phyloP scores from a whole-genome alignment of 257 asterid genomes.

The Datura wrightii region DNA sequence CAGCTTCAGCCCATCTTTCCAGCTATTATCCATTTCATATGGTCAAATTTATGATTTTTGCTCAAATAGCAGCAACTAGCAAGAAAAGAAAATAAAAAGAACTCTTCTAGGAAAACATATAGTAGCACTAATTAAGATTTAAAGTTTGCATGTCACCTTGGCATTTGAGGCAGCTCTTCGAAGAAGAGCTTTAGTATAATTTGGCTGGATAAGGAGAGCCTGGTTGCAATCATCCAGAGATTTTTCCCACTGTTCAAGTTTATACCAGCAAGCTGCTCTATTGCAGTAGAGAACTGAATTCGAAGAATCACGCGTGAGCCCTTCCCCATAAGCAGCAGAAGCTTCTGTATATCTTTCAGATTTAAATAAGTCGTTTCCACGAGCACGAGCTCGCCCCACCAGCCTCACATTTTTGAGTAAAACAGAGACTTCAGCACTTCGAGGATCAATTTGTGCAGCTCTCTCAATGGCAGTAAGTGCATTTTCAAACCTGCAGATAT shows the following conservation, averaged over 20 bases:
- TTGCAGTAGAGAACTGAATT: conserved; percentile 75
- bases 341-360: conserved; percentile 79
- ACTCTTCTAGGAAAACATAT: background rate
- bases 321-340: conserved; percentile 73
- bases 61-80: background rate
- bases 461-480: conserved; percentile 62
- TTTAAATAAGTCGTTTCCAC: conserved; percentile 71
- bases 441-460: conserved; percentile 59
- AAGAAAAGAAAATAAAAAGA: background rate
- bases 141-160: conserved; percentile 52
- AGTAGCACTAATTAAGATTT: background rate
- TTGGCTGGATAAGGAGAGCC: conserved; percentile 73
- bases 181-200: conserved; percentile 71
- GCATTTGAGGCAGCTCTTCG: conserved; percentile 71
- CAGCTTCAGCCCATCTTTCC: conserved; percentile 87
- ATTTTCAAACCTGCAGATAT: conserved; percentile 64
- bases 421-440: conserved; percentile 51
- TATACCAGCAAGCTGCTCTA: conserved; percentile 89
- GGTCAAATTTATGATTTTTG: conserved; percentile 51
- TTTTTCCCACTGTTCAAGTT: conserved; percentile 69
- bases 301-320: conserved; percentile 62
- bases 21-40: conserved; percentile 68
- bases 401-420: conserved; percentile 53
- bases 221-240: conserved; percentile 69
- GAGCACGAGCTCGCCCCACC: conserved; percentile 69